Base-by-base conservation (phyloP, 2,329 filamentous ascomycete species). In the Colletotrichum somersetense region DNA sequence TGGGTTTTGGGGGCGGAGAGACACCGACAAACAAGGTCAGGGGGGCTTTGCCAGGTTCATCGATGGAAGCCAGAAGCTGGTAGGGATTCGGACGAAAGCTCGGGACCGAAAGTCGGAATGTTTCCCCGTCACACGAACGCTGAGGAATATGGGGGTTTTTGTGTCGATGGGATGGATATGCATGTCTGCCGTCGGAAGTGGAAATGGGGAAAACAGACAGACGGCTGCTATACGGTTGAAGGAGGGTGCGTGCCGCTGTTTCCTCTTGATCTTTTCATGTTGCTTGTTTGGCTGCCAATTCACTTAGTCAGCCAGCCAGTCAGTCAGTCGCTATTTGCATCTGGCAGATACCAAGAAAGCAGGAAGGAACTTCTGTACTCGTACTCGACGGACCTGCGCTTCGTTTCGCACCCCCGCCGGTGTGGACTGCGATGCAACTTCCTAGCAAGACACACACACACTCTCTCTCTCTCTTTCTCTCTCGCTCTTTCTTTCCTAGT, bases 1-100 rank as follows among this genome's bases (percentile, higher is more conserved):
- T 50, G 8, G 58, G 56, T 46, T 50, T 72, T 68, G 69, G 69
- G 66, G 53, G 59, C 69, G 66, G 69, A 61, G 59, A 65, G 53
- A 52, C 57, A 64, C 69, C 46, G 66, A 72, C 66, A 40, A 50
- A 44, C 50, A 55, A 5, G 48, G 48, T 18, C 50, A 18, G 23
- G n/a, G 68, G 20, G 42, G 42, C 5, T 46, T 61, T 38, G 53
- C 69, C 48, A 40, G 38, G 58, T 52, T 55, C 44, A 38, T 46
- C 33, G 40, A 40, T 26, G 61, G 55, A 52, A 56, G 55, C 70
- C 48, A 48, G 40, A 57, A 56, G 55, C 66, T 40, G 40, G 59
- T 40, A 53, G 42, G 14, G 30, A 42, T 63, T 63, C 69, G 70
- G 70, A 70, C 70, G 66, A 65, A n/a, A 35, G 42, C 61, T 70